phyloP scores from a whole-genome alignment of 1,284 basidiomycete genomes.

The Pisolithus thermaeus region DNA sequence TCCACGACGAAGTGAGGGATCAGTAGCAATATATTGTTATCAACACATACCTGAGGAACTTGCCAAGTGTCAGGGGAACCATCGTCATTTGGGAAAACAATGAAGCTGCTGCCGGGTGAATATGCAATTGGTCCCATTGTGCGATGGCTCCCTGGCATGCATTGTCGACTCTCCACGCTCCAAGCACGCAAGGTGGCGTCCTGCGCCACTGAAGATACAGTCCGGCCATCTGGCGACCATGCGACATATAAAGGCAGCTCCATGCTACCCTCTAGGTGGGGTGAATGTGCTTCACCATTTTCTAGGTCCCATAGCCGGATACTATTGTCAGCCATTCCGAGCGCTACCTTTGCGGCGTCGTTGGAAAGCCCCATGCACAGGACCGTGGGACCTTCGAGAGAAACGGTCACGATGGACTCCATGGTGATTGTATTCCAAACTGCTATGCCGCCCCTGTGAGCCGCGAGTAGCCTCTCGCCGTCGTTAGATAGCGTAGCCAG shows the following conservation, averaged over 20 bases:
- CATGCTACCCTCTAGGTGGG: neutral
- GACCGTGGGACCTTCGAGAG: neutral
- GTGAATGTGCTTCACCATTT: neutral
- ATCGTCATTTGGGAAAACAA: neutral
- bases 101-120: neutral
- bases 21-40: too few species aligned
- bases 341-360: neutral
- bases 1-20: neutral
- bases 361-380: conserved; percentile 3
- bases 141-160: neutral
- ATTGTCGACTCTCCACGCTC: neutral
- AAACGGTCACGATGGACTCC: neutral
- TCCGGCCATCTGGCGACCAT: conserved; percentile 6
- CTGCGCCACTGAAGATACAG: conserved; percentile 1
- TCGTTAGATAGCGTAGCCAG: neutral
- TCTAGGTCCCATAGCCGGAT: neutral
- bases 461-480: neutral
- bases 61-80: neutral
- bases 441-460: neutral
- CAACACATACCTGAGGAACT: neutral
- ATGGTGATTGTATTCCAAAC: neutral
- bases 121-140: neutral
- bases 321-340: neutral
- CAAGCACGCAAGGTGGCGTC: conserved; percentile 3
- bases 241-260: neutral